Percentiles rank a stretch among this genome's conserved stretches.
Conservation (phyloP, 352 stramenopile species). For the Globisporangium iwayamae region DNA sequence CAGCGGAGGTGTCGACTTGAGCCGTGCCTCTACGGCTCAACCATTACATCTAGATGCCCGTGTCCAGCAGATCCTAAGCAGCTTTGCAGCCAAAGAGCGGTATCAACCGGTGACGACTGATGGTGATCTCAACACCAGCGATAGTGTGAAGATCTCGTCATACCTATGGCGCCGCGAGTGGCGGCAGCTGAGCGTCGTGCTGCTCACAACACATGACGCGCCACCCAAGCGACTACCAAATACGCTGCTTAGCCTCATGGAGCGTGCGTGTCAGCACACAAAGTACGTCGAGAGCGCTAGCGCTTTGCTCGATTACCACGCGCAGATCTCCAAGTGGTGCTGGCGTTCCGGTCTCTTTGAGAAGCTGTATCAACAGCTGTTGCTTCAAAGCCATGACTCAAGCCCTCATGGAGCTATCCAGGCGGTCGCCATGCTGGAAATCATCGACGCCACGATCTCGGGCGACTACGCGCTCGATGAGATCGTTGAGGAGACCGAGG, state of each 20-base stretch:
- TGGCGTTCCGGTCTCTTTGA: conserved; percentile 41
- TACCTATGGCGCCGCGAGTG: conserved; percentile 54
- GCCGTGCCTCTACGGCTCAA: background rate
- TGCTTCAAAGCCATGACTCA: background rate
- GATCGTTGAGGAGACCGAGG: conserved; percentile 31
- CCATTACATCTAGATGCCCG: conserved; percentile 4
- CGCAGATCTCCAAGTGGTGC: conserved; percentile 46
- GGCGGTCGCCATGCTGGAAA: conserved; percentile 26
- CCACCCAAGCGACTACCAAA: conserved; percentile 11
- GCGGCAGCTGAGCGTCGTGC: conserved; percentile 46
- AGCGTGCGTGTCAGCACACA: conserved; percentile 40
- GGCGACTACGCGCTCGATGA: conserved; percentile 33
- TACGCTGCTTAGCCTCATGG: conserved; percentile 27
- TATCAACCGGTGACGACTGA: conserved; percentile 14
- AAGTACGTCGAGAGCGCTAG: conserved; percentile 34
- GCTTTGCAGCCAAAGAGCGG: conserved; percentile 32
- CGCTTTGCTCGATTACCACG: conserved; percentile 25
- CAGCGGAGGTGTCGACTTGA: conserved; percentile 13
- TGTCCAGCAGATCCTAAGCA: conserved; percentile 35
- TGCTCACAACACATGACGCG: conserved; percentile 10
- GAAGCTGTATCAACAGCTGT: conserved; percentile 21
- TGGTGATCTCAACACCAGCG: background rate
- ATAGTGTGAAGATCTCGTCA: background rate
- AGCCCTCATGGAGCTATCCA: background rate
- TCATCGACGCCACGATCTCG: conserved; percentile 25